Evolutionary conservation across 169 alveolate genomes (phyloP).

Genomic region (Cryptosporidium tyzzeri): DNA sequence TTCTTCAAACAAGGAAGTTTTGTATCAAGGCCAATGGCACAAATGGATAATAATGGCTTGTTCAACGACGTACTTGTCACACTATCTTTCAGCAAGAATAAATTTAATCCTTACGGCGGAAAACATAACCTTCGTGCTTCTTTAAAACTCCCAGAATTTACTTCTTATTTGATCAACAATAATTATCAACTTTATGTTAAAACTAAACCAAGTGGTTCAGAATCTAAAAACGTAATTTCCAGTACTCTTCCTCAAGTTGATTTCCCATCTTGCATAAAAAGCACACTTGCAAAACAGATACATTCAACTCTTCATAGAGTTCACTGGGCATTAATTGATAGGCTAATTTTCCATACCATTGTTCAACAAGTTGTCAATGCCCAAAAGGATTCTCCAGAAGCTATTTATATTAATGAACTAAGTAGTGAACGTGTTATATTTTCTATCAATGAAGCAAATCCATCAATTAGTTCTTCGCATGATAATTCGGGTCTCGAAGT

Average conservation of each 20-base stretch:
- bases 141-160: constrained; percentile 12
- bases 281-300: constrained; percentile 55
- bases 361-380: constrained; percentile 20
- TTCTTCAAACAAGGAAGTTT: background rate
- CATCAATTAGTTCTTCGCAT: no score
- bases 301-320: constrained; percentile 42
- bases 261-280: constrained; percentile 25
- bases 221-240: background rate
- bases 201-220: background rate
- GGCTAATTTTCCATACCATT: constrained; percentile 6
- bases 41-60: background rate
- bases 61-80: constrained; percentile 15
- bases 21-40: constrained; percentile 17
- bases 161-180: constrained; percentile 13
- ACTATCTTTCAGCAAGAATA: background rate
- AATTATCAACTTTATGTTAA: constrained; percentile 20
- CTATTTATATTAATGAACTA: constrained; percentile 5
- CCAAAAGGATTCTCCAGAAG: background rate
- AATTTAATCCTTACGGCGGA: background rate
- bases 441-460: constrained; percentile 25
- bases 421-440: constrained; percentile 9
- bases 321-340: constrained; percentile 59
- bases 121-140: constrained; percentile 1
- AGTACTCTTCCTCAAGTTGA: background rate
- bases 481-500: background rate